Percentiles rank a stretch among this genome's conserved stretches.
phyloP scores from a whole-genome alignment of 495 filamentous ascomycete genomes.

The Penicillium angulare region DNA sequence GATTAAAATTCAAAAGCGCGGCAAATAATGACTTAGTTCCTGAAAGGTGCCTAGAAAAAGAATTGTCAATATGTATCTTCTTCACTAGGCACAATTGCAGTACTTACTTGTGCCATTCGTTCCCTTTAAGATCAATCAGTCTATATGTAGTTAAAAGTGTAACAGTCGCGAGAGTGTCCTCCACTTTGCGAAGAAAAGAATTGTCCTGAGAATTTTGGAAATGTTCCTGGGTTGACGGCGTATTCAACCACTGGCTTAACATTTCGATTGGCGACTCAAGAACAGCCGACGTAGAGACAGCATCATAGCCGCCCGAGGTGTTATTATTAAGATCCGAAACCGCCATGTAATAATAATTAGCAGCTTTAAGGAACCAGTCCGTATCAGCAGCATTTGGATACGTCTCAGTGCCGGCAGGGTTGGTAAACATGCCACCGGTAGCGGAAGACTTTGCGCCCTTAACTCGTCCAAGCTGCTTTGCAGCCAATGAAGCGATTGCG shows the following conservation, averaged over 20 bases:
- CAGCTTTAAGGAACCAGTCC: constrained; percentile 44
- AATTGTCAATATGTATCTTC: constrained; percentile 3
- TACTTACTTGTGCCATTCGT: constrained; percentile 40
- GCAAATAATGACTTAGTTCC: constrained; percentile 33
- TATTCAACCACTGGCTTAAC: constrained; percentile 27
- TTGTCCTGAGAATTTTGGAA: constrained; percentile 8
- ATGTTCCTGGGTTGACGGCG: constrained; percentile 4
- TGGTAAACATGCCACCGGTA: constrained; percentile 29
- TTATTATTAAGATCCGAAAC: constrained; percentile 27
- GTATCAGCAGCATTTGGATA: constrained; percentile 38
- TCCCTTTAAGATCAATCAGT: constrained; percentile 32
- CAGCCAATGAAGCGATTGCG: constrained; percentile 37
- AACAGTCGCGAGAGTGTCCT: constrained; percentile 33
- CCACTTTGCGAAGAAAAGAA: constrained; percentile 22
- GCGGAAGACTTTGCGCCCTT: constrained; percentile 29
- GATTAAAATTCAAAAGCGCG: constrained; percentile 17
- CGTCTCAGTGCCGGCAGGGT: constrained; percentile 34
- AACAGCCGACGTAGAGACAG: constrained; percentile 35
- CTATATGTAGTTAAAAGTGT: constrained; percentile 33
- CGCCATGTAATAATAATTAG: constrained; percentile 43
- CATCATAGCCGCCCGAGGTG: constrained; percentile 32
- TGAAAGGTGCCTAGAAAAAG: constrained; percentile 29
- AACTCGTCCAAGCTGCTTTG: constrained; percentile 41
- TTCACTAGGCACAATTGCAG: too few species aligned
- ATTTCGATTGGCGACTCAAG: constrained; percentile 36